Evolutionary conservation across 2,329 filamentous ascomycete species (phyloP), one percentile per base, ranked within the genome.

Genomic region (Botryotinia narcissicola): DNA sequence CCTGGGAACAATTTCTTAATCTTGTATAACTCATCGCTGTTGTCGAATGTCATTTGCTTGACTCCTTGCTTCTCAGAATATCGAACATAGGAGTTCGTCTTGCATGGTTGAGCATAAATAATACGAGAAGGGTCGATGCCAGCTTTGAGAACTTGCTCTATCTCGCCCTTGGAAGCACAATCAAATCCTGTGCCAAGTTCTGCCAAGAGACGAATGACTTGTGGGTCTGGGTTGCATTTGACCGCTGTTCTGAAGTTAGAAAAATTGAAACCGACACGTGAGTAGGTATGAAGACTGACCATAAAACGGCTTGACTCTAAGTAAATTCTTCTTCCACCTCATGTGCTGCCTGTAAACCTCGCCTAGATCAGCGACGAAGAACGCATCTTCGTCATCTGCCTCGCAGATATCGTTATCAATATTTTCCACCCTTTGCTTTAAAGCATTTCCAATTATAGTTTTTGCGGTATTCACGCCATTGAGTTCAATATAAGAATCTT

Each of bases 21-120:
- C 88, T 99, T 99, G 89, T 95, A 94, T 70, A 99, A 89, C 87
- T 99, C 96, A 83, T 99, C 96, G 82, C 92, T 90, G 80, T 99
- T 99, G 88, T 99, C 96, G 82, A 99, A 98, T 3, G 96, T 99
- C 95, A 99, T 98, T 87, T 97, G 93, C 85, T 93, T 95, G 82
- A 99, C 96, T 78, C 92, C 92, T 78, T 91, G 87, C 81, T 90
- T 88, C 80, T 92, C 90, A 77, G 97, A 96, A 81, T 95, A 97
- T 81, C 95, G 94, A 76, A 99, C 88, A 83, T 98, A 98, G 66
- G 95, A 98, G 86, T 96, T 97, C 80, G 96, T 99, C 90, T 99
- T 99, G 92, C 96, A 98, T 73, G 96, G 96, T 85, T 99, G 96
- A 68, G 96, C 96, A 82, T 98, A 99, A 85, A 99, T 98, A 86